These are phyloP conservation scores for Pseudomassariella vexata DNA, from an alignment of 2,329 filamentous ascomycete species.

Conservation along the genomic window DNA sequence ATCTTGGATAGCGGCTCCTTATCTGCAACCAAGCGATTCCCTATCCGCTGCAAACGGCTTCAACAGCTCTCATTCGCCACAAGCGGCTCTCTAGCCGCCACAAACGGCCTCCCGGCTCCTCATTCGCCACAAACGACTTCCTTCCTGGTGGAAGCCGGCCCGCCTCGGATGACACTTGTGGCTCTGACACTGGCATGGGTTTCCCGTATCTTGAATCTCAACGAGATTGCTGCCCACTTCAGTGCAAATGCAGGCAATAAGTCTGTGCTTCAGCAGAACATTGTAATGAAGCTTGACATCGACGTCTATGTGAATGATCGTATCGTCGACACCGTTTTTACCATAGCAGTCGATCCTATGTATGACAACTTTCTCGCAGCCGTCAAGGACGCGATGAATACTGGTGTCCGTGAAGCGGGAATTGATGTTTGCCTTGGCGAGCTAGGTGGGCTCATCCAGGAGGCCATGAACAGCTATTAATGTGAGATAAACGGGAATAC, in stretches of 20 bases:
- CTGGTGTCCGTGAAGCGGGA: conserved; percentile 83
- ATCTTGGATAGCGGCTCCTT: too few species aligned
- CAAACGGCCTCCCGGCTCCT: too few species aligned
- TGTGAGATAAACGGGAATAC: conserved; percentile 74
- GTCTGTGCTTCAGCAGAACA: conserved; percentile 61
- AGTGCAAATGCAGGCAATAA: conserved; percentile 85
- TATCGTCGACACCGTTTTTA: conserved; percentile 79
- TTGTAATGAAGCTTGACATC: conserved; percentile 81
- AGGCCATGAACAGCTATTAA: conserved; percentile 91
- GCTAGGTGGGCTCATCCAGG: conserved; percentile 78
- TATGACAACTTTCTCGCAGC: conserved; percentile 71
- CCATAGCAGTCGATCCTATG: conserved; percentile 66
- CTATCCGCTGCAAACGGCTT: too few species aligned
- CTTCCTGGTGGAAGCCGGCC: too few species aligned
- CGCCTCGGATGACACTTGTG: too few species aligned
- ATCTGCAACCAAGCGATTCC: too few species aligned
- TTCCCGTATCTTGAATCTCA: conserved; percentile 79
- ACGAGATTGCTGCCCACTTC: conserved; percentile 82
- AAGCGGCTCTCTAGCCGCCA: too few species aligned
- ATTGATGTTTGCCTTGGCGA: conserved; percentile 88
- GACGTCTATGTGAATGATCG: conserved; percentile 75
- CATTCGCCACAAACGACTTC: too few species aligned
- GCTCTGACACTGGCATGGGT: too few species aligned
- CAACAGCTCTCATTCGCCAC: too few species aligned
- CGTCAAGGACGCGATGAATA: conserved; percentile 74